These are phyloP conservation scores for Mariannaea elegans DNA, from an alignment of 2,329 filamentous ascomycete species.

Conservation along the genomic window DNA sequence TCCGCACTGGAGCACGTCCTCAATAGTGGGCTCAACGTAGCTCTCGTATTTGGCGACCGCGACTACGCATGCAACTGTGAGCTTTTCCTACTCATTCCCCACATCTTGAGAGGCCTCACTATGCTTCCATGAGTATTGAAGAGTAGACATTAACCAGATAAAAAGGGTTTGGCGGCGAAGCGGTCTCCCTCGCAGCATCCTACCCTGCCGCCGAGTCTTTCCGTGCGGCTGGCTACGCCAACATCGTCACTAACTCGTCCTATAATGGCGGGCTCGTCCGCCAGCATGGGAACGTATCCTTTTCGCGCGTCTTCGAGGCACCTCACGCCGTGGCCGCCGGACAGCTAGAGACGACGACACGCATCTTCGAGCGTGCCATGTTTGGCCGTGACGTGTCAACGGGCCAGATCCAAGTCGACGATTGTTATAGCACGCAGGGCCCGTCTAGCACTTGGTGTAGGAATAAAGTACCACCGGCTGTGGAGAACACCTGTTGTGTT, in stretches of 20 bases:
- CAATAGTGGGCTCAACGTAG: constrained; percentile 69
- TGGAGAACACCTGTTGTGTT: constrained; percentile 65
- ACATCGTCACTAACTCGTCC: constrained; percentile 71
- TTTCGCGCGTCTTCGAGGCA: constrained; percentile 70
- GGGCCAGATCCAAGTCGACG: constrained; percentile 53
- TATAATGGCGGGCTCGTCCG: constrained; percentile 76
- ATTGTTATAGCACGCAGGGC: constrained; percentile 47
- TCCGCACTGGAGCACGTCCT: constrained; percentile 65
- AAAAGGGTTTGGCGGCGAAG: constrained; percentile 69
- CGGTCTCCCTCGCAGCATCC: constrained; percentile 68
- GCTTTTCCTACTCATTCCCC: background rate
- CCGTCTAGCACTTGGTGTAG: constrained; percentile 59
- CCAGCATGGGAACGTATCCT: constrained; percentile 76
- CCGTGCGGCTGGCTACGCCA: constrained; percentile 71
- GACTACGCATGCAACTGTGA: constrained; percentile 70
- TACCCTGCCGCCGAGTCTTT: constrained; percentile 60
- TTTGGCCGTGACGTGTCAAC: constrained; percentile 60
- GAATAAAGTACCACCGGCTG: constrained; percentile 56
- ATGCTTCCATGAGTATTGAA: no score
- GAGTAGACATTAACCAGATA: no score
- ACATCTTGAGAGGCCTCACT: no score
- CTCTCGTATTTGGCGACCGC: constrained; percentile 71
- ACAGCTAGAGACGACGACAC: constrained; percentile 63
- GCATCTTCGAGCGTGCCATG: constrained; percentile 66
- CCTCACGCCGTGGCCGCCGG: constrained; percentile 68